phyloP scores from a whole-genome alignment of 208 protist genomes.

The Blechomonas ayalai region DNA sequence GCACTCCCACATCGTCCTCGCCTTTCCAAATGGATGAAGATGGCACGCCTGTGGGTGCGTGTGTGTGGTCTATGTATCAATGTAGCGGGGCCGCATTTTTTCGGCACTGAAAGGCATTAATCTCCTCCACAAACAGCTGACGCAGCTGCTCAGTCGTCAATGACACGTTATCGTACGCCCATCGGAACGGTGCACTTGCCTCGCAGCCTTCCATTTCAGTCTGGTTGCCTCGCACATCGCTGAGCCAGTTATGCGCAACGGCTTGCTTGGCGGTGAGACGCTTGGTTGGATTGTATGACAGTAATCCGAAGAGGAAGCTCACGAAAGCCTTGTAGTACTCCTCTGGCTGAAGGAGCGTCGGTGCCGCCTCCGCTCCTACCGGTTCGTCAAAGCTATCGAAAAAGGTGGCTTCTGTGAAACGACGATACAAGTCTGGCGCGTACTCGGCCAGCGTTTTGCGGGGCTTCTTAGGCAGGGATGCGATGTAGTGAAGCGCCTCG shows the following conservation, averaged over 20 bases:
- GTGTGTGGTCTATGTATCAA: too few species aligned
- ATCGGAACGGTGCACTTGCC: slow-evolving; percentile 25
- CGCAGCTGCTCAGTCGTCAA: slow-evolving; percentile 44
- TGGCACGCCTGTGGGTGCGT: too few species aligned
- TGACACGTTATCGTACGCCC: slow-evolving; percentile 29
- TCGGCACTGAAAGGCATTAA: slow-evolving; percentile 24
- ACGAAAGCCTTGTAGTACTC: slow-evolving; percentile 62
- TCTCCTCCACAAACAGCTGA: slow-evolving; percentile 52
- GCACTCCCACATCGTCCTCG: too few species aligned
- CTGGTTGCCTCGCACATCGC: slow-evolving; percentile 28
- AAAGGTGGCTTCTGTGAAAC: slow-evolving; percentile 41
- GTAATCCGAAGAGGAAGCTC: slow-evolving; percentile 85
- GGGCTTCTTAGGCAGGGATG: slow-evolving; percentile 31
- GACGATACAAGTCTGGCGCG: slow-evolving; percentile 24
- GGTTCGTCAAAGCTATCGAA: slow-evolving; percentile 32
- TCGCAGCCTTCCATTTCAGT: slow-evolving; percentile 34
- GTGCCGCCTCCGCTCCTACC: not conserved
- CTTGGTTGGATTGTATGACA: slow-evolving; percentile 90
- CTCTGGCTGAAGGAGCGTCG: slow-evolving; percentile 5
- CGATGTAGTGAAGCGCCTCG: slow-evolving; percentile 69
- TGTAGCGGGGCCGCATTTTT: too few species aligned
- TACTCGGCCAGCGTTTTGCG: slow-evolving; percentile 50
- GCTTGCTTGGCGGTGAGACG: slow-evolving; percentile 92
- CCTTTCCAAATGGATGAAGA: too few species aligned
- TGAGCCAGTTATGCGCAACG: slow-evolving; percentile 75